phyloP scores from a whole-genome alignment of 2,329 filamentous ascomycete species.

The Sporothrix inflata region DNA sequence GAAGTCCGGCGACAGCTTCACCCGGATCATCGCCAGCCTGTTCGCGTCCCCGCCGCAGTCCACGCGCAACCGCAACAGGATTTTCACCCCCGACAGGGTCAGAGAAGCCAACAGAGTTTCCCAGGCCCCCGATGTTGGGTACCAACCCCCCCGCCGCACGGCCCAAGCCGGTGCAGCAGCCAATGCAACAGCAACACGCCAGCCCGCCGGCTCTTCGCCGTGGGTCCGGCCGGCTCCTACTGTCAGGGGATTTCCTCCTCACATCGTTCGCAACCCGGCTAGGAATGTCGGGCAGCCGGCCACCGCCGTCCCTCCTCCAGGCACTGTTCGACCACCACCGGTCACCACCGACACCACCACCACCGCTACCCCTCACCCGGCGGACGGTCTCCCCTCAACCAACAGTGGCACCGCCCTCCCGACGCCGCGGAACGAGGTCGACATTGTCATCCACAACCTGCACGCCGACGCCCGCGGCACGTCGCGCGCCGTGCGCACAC shows the following conservation, averaged over 20 bases:
- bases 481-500: slow-evolving; percentile 14
- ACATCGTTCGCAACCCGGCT: not conserved
- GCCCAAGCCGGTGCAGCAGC: no score
- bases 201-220: no score
- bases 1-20: not conserved
- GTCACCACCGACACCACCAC: not conserved
- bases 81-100: no score
- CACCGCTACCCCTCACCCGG: not conserved
- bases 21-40: no score
- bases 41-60: no score
- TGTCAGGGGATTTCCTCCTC: not conserved
- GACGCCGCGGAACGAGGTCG: not conserved
- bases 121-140: no score
- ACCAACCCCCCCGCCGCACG: no score
- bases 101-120: no score
- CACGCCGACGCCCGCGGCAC: slow-evolving; percentile 22
- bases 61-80: no score
- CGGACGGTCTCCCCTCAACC: not conserved
- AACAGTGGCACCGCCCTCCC: not conserved
- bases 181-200: not conserved
- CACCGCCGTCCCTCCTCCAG: no score
- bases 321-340: no score
- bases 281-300: not conserved
- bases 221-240: no score
- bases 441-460: slow-evolving; percentile 30